phyloP scores from a whole-genome alignment of 2,329 filamentous ascomycete genomes.

The Xylaria sp. region DNA sequence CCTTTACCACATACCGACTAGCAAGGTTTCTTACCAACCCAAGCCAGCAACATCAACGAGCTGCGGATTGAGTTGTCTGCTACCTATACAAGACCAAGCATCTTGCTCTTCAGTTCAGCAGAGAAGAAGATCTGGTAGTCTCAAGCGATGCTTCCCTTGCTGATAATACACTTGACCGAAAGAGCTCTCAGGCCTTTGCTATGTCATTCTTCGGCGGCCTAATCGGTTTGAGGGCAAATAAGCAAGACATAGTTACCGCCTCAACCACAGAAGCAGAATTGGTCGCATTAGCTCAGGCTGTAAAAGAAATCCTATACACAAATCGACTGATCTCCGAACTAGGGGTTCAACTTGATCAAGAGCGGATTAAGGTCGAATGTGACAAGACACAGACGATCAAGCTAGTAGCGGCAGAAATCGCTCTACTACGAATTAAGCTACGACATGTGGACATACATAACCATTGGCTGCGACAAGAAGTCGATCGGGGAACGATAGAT shows the following conservation, averaged over 20 bases:
- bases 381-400: too few relatives aligned
- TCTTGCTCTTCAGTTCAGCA: background rate
- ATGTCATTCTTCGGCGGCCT: constrained; percentile 18
- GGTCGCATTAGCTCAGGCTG: constrained; percentile 15
- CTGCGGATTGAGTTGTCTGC: background rate
- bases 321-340: constrained; percentile 7
- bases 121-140: background rate
- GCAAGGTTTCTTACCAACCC: background rate
- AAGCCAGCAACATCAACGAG: background rate
- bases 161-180: constrained; percentile 11
- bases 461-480: too few relatives aligned
- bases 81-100: background rate
- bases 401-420: too few relatives aligned
- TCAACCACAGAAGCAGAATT: constrained; percentile 21
- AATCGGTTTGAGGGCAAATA: constrained; percentile 17
- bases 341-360: background rate
- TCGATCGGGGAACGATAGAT: too few relatives aligned
- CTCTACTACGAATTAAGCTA: too few relatives aligned
- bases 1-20: too few relatives aligned
- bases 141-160: constrained; percentile 17
- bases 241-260: constrained; percentile 13
- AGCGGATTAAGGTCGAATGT: too few relatives aligned
- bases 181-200: constrained; percentile 22
- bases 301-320: constrained; percentile 16
- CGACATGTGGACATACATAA: too few relatives aligned